Base-by-base conservation (phyloP, 2,329 filamentous ascomycete species). In the Eurotiales sp. region DNA sequence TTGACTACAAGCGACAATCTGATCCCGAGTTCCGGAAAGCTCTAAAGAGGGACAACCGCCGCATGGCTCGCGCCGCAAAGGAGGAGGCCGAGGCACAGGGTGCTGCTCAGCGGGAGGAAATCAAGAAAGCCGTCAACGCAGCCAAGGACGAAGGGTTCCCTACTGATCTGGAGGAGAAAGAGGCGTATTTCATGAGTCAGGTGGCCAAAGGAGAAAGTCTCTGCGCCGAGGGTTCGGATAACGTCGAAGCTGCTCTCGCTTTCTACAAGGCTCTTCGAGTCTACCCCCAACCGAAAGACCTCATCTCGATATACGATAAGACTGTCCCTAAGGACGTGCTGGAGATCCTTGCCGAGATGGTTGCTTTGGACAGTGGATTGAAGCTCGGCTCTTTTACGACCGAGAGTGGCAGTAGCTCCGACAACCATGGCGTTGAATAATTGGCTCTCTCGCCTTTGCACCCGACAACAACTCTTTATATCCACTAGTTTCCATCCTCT, bases 261-360 rank as follows among this genome's bases (percentile, higher is more conserved):
- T 99, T 99, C 77, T 99, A 97, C 83, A 95, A 91, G 80, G 93
- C 91, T 40, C 82, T 99, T 60, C 99, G 99, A 82, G 93, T 97
- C 62, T 99, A 99, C 76, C 93, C 93, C 47, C 87, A 89, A 64
- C 93, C 92, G 11, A 82, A 86, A 63, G 93, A 97, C 67, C 79
- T 99, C 63, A 96, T 99, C 70, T 83, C 82, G 64, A 96, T 99
- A 72, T 99, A 99, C 74, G 93, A 99, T 73, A 96, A 95, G 83
- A 97, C 93, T 27, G 91, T 97, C 41, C 87, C 92, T 62, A 96
- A 96, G 87, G 91, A 91, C 56, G 88, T 97, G 63, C 85, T 99
- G 62, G 92, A 99, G 72, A 86, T 97, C 63, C 84, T 99, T 57
- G 93, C 93, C 59, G 90, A 96, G 76, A 96, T 99, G 90, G 96